Evolutionary conservation across 1,139 yeast species (phyloP).

Genomic region (Kurtzmaniella natalensis): DNA sequence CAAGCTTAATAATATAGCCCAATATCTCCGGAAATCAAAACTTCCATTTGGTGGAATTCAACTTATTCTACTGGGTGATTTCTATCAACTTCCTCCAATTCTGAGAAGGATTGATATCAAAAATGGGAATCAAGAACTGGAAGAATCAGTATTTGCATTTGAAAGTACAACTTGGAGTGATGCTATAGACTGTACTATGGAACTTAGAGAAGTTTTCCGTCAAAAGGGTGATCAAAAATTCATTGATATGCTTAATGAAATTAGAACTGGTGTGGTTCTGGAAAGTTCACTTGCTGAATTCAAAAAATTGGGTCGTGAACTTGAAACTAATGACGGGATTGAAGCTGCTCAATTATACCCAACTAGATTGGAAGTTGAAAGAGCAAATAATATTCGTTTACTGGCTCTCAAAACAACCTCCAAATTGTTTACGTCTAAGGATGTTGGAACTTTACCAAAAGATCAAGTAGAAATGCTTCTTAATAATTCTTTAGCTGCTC

Average conservation of each 20-base stretch:
- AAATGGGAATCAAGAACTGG: slow-evolving; percentile 11
- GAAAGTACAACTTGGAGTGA: slow-evolving; percentile 72
- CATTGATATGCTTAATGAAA: slow-evolving; percentile 80
- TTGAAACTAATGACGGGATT: slow-evolving; percentile 61
- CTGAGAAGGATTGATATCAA: slow-evolving; percentile 21
- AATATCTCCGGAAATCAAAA: slow-evolving; percentile 42
- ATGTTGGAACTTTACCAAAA: slow-evolving; percentile 54
- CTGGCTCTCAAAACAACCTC: slow-evolving; percentile 44
- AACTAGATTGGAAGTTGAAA: slow-evolving; percentile 78
- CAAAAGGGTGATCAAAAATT: slow-evolving; percentile 80
- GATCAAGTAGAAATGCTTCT: slow-evolving; percentile 43
- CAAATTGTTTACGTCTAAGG: slow-evolving; percentile 51
- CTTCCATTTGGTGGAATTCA: slow-evolving; percentile 89
- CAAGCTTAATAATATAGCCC: slow-evolving; percentile 64
- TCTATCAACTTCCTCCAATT: slow-evolving; percentile 89
- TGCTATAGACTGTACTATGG: slow-evolving; percentile 61
- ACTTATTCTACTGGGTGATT: slow-evolving; percentile 80
- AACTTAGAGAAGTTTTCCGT: slow-evolving; percentile 78
- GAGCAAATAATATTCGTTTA: slow-evolving; percentile 62
- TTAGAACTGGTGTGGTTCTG: slow-evolving; percentile 70
- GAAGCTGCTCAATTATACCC: slow-evolving; percentile 86
- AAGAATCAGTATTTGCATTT: slow-evolving; percentile 56
- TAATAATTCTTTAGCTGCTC: slow-evolving; percentile 71
- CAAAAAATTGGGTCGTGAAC: slow-evolving; percentile 48
- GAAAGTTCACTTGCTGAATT: slow-evolving; percentile 53